phyloP scores from a whole-genome alignment of 192 early-diverging fungal genomes.

The Backusella psychrophila region DNA sequence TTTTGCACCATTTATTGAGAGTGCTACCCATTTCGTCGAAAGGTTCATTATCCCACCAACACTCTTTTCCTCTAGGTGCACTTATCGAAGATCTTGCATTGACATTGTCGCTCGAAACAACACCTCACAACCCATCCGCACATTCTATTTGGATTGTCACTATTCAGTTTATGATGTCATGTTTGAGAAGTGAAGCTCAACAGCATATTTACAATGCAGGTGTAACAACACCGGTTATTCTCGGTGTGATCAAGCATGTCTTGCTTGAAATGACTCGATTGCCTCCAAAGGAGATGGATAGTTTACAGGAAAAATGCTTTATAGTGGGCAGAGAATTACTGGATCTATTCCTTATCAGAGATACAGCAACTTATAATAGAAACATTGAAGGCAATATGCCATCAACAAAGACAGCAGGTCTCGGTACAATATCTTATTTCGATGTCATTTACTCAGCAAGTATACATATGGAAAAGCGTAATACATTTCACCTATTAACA shows the following conservation, averaged over 20 bases:
- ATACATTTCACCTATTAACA: neutral
- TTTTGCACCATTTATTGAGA: slow-evolving; percentile 29
- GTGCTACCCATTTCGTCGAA: slow-evolving; percentile 8
- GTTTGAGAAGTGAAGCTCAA: slow-evolving; percentile 9
- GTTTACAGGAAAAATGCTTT: slow-evolving; percentile 28
- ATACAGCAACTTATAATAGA: neutral
- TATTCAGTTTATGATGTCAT: slow-evolving; percentile 36
- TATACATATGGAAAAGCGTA: no score
- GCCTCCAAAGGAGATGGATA: slow-evolving; percentile 7
- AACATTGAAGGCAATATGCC: neutral
- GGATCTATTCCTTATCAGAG: slow-evolving; percentile 24
- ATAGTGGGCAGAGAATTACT: slow-evolving; percentile 23
- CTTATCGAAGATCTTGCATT: slow-evolving; percentile 28
- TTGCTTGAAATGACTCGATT: slow-evolving; percentile 30
- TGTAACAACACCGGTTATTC: slow-evolving; percentile 25
- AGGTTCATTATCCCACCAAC: neutral
- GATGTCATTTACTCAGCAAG: slow-evolving; percentile 38
- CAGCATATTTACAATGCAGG: slow-evolving; percentile 25
- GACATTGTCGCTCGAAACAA: slow-evolving; percentile 20
- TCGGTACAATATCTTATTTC: slow-evolving; percentile 22
- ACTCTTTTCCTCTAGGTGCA: slow-evolving; percentile 26
- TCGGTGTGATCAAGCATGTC: slow-evolving; percentile 31
- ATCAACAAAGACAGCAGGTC: neutral
- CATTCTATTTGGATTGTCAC: slow-evolving; percentile 30
- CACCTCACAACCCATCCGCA: neutral